phyloP scores from a whole-genome alignment of 2,329 filamentous ascomycete species.

The Didymella segeticola region DNA sequence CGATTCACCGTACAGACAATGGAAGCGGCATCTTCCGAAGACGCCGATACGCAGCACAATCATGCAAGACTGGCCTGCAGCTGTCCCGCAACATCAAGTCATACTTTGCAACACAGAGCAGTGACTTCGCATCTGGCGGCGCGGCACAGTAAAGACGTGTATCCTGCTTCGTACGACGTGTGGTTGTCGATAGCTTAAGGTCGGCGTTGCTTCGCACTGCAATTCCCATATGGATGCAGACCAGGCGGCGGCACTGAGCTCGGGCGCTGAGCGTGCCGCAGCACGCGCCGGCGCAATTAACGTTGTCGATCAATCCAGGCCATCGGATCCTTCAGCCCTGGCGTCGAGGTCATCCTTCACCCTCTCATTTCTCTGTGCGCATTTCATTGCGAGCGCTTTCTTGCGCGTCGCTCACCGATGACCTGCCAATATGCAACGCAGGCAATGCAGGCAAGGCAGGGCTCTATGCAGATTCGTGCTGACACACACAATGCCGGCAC shows the following conservation, averaged over 20 bases:
- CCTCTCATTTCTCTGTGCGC: slow-evolving; percentile 10
- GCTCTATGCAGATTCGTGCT: slow-evolving; percentile 1
- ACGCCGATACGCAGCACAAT: slow-evolving; percentile 4
- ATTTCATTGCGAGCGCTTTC: neutral
- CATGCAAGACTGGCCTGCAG: neutral
- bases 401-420: slow-evolving; percentile 6
- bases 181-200: neutral
- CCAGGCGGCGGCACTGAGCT: slow-evolving; percentile 2
- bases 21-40: slow-evolving; percentile 8
- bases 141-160: neutral
- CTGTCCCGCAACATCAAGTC: neutral
- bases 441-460: too few relatives aligned
- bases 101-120: neutral
- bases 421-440: neutral
- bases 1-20: neutral
- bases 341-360: slow-evolving; percentile 8
- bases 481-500: slow-evolving; percentile 12
- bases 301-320: slow-evolving; percentile 20
- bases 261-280: slow-evolving; percentile 7
- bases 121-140: neutral
- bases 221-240: slow-evolving; percentile 2
- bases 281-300: slow-evolving; percentile 12
- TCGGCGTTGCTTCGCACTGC: neutral
- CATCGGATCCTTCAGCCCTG: slow-evolving; percentile 15
- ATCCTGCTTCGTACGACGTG: neutral